Percentiles rank a stretch among this genome's conserved stretches.
Evolutionary conservation across 768 basidiomycete species (phyloP).

Genomic region (Russula ochroleuca): DNA sequence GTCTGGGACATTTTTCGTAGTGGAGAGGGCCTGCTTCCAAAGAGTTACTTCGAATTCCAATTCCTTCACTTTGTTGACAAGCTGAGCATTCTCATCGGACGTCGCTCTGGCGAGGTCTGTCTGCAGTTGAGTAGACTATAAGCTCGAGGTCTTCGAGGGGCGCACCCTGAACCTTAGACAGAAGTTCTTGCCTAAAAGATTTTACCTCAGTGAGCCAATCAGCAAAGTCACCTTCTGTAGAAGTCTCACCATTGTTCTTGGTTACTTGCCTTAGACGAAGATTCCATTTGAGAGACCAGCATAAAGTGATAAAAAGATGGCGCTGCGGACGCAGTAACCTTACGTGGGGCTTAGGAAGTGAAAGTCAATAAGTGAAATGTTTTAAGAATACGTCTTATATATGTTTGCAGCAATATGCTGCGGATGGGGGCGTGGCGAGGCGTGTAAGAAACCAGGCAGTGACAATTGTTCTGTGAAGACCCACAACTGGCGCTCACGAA

Average conservation of each 20-base stretch:
- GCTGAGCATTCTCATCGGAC: conserved; percentile 20
- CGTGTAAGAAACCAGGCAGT: background rate
- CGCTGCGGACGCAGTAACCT: background rate
- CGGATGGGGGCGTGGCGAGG: conserved; percentile 12
- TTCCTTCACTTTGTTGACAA: conserved; percentile 19
- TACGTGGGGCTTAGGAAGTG: conserved; percentile 4
- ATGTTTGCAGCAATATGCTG: conserved; percentile 9
- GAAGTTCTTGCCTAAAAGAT: conserved; percentile 21
- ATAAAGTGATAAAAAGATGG: conserved; percentile 5
- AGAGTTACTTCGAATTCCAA: conserved; percentile 25
- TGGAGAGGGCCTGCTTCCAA: conserved; percentile 24
- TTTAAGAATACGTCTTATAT: conserved; percentile 12
- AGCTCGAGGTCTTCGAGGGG: background rate
- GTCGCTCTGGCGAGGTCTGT: conserved; percentile 23
- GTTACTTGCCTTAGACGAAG: conserved; percentile 1
- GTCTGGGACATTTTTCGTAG: background rate
- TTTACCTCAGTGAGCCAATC: background rate
- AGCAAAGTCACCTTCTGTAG: background rate
- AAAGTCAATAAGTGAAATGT: conserved; percentile 8
- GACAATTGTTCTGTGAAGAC: conserved; percentile 12
- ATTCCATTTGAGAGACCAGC: conserved; percentile 12
- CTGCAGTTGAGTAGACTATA: conserved; percentile 6
- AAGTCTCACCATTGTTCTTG: conserved; percentile 24
- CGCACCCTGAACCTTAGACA: conserved; percentile 22
- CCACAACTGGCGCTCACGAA: conserved; percentile 7